Conservation (phyloP, 2,329 filamentous ascomycete genomes). For the Xylaria sp. region DNA sequence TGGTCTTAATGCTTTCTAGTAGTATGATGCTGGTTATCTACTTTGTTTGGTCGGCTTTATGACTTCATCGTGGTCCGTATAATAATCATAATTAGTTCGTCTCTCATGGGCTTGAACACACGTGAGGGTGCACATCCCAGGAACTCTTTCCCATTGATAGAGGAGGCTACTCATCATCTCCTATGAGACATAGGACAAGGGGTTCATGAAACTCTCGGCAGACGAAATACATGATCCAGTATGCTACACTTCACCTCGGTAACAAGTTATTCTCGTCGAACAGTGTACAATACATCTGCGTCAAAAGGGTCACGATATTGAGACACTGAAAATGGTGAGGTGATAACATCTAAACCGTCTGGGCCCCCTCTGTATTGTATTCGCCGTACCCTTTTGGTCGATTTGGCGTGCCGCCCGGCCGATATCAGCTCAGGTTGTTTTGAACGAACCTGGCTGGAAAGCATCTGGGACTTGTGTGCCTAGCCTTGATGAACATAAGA, state of each 20-base stretch:
- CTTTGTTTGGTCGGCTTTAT: background rate
- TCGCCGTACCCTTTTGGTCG: background rate
- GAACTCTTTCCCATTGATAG: too few species aligned
- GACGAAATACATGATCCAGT: background rate
- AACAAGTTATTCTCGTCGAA: background rate
- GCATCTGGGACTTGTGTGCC: background rate
- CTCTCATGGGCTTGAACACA: background rate
- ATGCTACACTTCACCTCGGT: background rate
- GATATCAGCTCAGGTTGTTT: background rate
- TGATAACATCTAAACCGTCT: background rate
- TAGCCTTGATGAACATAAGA: background rate
- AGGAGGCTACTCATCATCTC: background rate
- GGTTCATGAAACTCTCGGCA: background rate
- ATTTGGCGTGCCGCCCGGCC: background rate
- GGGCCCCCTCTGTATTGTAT: background rate
- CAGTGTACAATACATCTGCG: background rate
- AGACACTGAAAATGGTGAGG: background rate
- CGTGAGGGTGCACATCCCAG: background rate
- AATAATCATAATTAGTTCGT: background rate
- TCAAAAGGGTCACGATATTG: background rate
- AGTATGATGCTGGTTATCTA: background rate
- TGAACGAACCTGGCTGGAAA: background rate
- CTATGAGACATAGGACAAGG: conserved; percentile 11
- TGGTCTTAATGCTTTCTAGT: background rate
- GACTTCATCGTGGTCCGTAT: background rate